Base-by-base conservation (phyloP, 305 asterid genomes). In the Rubia balearica region DNA sequence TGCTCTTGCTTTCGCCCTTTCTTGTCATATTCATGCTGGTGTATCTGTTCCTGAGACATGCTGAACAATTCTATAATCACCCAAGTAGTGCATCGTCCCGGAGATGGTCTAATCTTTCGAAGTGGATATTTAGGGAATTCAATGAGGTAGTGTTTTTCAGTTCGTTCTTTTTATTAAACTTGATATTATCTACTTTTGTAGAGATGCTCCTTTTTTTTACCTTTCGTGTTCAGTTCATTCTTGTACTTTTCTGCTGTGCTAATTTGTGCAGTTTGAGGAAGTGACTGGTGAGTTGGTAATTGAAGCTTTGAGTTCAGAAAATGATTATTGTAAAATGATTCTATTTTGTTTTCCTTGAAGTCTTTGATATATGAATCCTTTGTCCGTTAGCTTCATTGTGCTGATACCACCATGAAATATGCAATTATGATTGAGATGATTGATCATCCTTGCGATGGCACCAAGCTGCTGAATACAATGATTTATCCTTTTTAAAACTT, bases 31-130 rank as follows among this genome's bases (percentile, higher is more conserved):
- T 91, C 85, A 94, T 94, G 98, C 83, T 94, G 78, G 97, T 90
- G 16, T 94, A 86, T 86, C 97, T 91, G 79, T 94, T 94, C 85
- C 83, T 91, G 85, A 88, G 97, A 80, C 98, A 94, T 69, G 99
- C 98, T 40, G 99, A 91, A 73, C 98, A 94, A 76, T 94, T 94
- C 78, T 94, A 94, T 73, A 90, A 94, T 75, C 99, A 91, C 81
- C 98, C 99, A 49, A 94, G 94, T 74, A 87, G 89, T 4, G 99
- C 98, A 66, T 91, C 97, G 55, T 91, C 99, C 8, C 89, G 98
- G 45, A 83, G 98, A 82, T 94, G 99, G 99, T 94, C 98, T 82
- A 94, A 91, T 83, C 98, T 94, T 62, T 83, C 97, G 16, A 94
- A 88, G 83, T 94, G 99, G 99, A 87, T 89, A 79, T 81, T 89